Evolutionary conservation across 1,284 basidiomycete species (phyloP), one percentile per base, ranked within the genome.

Genomic region (Trametes sp.): DNA sequence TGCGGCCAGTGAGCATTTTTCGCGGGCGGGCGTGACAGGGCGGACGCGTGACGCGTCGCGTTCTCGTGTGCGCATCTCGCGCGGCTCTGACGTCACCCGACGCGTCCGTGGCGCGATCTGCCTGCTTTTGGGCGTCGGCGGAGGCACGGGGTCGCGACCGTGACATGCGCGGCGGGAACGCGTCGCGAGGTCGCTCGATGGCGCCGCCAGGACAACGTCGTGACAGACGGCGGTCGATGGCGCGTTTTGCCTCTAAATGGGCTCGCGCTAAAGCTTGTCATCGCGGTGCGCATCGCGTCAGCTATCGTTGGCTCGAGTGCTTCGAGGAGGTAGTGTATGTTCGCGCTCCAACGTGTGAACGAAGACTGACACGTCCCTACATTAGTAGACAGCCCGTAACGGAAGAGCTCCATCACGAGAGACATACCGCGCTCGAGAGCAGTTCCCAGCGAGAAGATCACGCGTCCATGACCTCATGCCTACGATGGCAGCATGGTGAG

Each of bases 51-150:
- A 56, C 54, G 38, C 29, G 53, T 55, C 62, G 62, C 62, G 62
- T 49, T 52, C 21, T 44, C 56, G 28, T 57, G 46, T 29, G 29
- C 42, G 26, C 33, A 62, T 62, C 46, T 63, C 46, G 61, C 61
- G 61, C 57, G 52, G 52, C 11, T 44, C 55, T 63, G 62, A 63
- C 62, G 49, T 63, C 62, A 59, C 42, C 61, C 36, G 52, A 50
- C 52, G 24, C 45, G 38, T 26, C 23, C 36, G 44, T 54, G 45
- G 21, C 59, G 56, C 56, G 44, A 41, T 41, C 11, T 11, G 16
- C 36, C 59, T 41, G 41, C 35, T 38, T 46, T 35, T 35, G 54
- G 59, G 29, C 54, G 53, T 53, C 19, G 21, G 53, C 19, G 7
- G 35, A 4, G 38, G 52, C 53, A 61, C 29, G 53, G 49, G 54